phyloP scores from a whole-genome alignment of 176 grass and related monocot species.

The Cocos nucifera region DNA sequence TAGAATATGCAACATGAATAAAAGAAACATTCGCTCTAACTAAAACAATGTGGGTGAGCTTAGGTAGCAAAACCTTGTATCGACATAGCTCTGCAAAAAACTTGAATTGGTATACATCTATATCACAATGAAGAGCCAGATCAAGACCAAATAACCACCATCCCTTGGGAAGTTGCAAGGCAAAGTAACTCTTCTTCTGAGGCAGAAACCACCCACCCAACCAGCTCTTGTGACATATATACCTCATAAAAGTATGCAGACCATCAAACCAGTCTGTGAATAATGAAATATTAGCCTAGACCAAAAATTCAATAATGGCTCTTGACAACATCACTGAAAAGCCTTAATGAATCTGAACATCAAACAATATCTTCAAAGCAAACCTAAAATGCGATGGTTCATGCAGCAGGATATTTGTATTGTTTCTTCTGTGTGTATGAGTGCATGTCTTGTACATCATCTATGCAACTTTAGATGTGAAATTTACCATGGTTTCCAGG shows the following conservation, averaged over 20 bases:
- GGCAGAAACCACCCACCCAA: constrained; percentile 96
- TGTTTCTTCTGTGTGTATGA: no score
- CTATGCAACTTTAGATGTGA: no score
- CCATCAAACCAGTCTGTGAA: constrained; percentile 99
- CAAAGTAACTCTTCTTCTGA: constrained; percentile 99
- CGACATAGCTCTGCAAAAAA: constrained; percentile 89
- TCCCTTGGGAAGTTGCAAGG: constrained; percentile 84
- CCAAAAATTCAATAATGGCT: no score
- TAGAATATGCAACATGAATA: no score
- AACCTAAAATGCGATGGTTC: no score
- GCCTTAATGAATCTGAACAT: no score
- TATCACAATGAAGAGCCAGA: constrained; percentile 91
- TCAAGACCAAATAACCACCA: constrained; percentile 99
- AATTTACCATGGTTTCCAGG: constrained; percentile 90
- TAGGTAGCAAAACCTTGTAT: constrained; percentile 34
- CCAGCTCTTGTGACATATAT: constrained; percentile 94
- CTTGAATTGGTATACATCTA: constrained; percentile 97
- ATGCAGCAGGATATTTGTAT: no score
- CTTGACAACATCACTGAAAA: no score
- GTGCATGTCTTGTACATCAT: no score
- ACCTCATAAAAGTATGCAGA: constrained; percentile 93
- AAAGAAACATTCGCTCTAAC: no score
- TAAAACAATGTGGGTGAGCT: no score
- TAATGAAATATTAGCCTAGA: not conserved
- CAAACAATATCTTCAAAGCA: no score